phyloP scores from a whole-genome alignment of 176 grass and related monocot genomes.

The Melocanna baccifera region DNA sequence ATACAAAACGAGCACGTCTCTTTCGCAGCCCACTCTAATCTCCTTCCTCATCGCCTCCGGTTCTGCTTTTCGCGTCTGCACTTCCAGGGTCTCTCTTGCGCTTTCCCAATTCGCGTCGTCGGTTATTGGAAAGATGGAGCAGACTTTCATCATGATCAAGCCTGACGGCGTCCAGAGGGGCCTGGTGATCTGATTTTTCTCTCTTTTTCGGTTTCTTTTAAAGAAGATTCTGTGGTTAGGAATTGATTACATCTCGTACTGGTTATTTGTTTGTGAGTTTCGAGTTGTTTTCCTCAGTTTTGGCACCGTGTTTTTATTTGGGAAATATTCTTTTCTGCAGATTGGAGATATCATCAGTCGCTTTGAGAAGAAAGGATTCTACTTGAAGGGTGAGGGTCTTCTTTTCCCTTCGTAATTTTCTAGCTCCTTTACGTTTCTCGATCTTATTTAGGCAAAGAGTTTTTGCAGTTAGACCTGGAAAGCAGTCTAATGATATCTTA shows the following conservation, averaged over 20 bases:
- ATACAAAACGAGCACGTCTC: constrained; percentile 9
- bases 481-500: not conserved
- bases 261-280: not conserved
- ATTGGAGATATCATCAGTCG: constrained; percentile 59
- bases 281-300: not conserved
- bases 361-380: constrained; percentile 79
- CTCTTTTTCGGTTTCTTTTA: not conserved
- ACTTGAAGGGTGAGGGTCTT: constrained; percentile 38
- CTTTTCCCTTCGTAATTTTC: not conserved
- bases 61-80: too few relatives aligned
- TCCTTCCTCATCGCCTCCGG: not conserved
- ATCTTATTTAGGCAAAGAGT: not conserved
- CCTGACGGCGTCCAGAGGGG: constrained; percentile 64
- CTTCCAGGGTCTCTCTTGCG: not conserved
- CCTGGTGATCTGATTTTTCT: constrained; percentile 32
- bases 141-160: constrained; percentile 76
- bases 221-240: not conserved
- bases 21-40: not conserved
- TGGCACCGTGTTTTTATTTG: not conserved
- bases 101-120: not conserved
- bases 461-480: not conserved
- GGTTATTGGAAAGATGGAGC: constrained; percentile 36
- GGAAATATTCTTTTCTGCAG: constrained; percentile 1
- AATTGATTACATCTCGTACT: not conserved
- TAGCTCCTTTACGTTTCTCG: not conserved